Conservation (phyloP, 495 filamentous ascomycete genomes). For the Aspergillus carlsbadensis region DNA sequence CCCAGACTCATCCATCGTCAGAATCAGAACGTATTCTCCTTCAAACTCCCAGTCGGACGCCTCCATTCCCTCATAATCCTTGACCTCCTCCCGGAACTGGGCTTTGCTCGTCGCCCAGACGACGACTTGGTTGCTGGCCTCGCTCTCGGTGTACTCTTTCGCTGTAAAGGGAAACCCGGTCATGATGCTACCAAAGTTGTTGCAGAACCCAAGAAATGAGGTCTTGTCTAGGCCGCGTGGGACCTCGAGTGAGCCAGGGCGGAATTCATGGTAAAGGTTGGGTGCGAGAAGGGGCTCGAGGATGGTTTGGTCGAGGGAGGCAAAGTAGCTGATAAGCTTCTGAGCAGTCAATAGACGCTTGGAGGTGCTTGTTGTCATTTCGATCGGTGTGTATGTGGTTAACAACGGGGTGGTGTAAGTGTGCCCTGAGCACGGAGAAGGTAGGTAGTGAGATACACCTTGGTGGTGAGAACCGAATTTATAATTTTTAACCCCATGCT, state of each 20-base stretch:
- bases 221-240: neutral
- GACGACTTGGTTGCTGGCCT: conserved; percentile 20
- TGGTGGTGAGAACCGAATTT: no score
- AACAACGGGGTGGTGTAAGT: no score
- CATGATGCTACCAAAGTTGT: neutral
- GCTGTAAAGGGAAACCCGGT: conserved; percentile 20
- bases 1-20: conserved; percentile 36
- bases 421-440: no score
- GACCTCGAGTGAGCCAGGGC: neutral
- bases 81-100: conserved; percentile 14
- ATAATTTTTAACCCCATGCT: no score
- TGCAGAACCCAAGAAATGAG: neutral
- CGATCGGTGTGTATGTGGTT: no score
- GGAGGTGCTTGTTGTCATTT: no score
- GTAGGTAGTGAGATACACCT: no score
- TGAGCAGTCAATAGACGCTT: no score
- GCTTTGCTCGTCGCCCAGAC: conserved; percentile 27
- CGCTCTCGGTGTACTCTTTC: conserved; percentile 27
- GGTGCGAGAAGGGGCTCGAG: neutral
- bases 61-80: conserved; percentile 23
- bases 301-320: neutral
- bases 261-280: neutral
- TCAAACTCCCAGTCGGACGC: no score
- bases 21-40: conserved; percentile 40
- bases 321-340: no score